Evolutionary conservation across 805 yeast species (phyloP).

Genomic region (Isabelozyma pseudorhagii): DNA sequence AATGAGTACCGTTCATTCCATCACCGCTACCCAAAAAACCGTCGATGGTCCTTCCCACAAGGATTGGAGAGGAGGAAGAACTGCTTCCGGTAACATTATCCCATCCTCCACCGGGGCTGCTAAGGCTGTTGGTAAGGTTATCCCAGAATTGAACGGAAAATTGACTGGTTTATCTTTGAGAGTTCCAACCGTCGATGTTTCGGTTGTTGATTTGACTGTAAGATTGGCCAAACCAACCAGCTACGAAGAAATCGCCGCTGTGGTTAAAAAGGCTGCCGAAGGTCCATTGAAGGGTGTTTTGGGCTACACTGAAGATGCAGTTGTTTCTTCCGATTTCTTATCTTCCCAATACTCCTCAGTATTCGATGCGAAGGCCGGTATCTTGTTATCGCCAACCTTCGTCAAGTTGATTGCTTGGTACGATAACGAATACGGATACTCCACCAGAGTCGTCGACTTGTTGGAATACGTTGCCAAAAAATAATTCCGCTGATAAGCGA

Average conservation of each 20-base stretch:
- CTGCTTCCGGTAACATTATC: slow-evolving; percentile 34
- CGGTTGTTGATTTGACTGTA: slow-evolving; percentile 34
- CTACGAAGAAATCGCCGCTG: slow-evolving; percentile 31
- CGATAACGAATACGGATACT: slow-evolving; percentile 36
- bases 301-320: slow-evolving; percentile 35
- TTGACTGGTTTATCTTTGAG: slow-evolving; percentile 35
- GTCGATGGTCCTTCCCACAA: slow-evolving; percentile 38
- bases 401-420: slow-evolving; percentile 36
- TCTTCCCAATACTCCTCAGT: slow-evolving; percentile 26
- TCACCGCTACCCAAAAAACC: slow-evolving; percentile 36
- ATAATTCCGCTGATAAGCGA: neutral
- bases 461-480: slow-evolving; percentile 27
- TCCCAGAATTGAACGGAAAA: slow-evolving; percentile 35
- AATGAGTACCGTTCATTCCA: slow-evolving; percentile 37
- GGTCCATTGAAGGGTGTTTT: slow-evolving; percentile 32
- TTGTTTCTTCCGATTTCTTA: slow-evolving; percentile 32
- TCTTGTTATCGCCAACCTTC: slow-evolving; percentile 32
- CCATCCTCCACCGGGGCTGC: slow-evolving; percentile 38
- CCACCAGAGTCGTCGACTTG: slow-evolving; percentile 35
- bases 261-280: slow-evolving; percentile 28
- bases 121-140: slow-evolving; percentile 36
- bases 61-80: slow-evolving; percentile 40
- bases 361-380: slow-evolving; percentile 34
- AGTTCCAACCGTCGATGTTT: slow-evolving; percentile 35
- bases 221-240: slow-evolving; percentile 27